Evolutionary conservation across 2,329 filamentous ascomycete species (phyloP), one percentile per base, ranked within the genome.

Genomic region (Venturiaceae sp.): DNA sequence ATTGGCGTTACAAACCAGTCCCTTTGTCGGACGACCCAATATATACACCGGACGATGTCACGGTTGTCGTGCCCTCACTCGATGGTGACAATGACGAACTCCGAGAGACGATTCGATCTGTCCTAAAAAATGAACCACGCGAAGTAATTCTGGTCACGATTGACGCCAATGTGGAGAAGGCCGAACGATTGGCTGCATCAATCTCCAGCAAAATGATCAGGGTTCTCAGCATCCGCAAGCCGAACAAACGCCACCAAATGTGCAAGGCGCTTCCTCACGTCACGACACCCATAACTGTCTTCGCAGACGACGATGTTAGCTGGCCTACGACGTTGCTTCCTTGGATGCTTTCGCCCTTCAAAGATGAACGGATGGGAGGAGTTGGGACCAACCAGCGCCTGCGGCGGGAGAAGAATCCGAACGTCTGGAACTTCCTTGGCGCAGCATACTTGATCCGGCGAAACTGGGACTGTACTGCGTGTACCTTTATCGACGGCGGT

Each of bases 401-500:
- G 63, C 84, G 85, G 68, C 86, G 90, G 62, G 83, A 85, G 63
- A 80, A 81, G 67, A 77, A 76, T 50, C 78, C 76, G 60, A 82
- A 83, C 41, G 76, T 89, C 63, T 96, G 86, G 84, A 92, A 92
- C 69, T 96, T 92, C 80, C 81, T 97, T 21, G 92, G 92, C 5
- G 89, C 91, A 23, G 85, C 92, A 55, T 97, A 97, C 72, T 87
- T 97, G 62, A 89, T 96, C 72, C 84, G 92, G 60, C 86, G 92
- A 62, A 97, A 96, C 74, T 97, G 96, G 70, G 92, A 97, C 73
- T 96, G 95, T 69, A 95, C 92, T 53, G 92, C 92, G 33, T 96
- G 92, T 58, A 92, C 95, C 71, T 89, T 92, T 74, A 87, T 96
- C 55, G 92, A 97, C 69, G 92, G 92, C 60, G 92, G 92, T 41